These are phyloP conservation scores for Scalesia atractyloides DNA, from an alignment of 129 eudicot genomes.

Conservation along the genomic window DNA sequence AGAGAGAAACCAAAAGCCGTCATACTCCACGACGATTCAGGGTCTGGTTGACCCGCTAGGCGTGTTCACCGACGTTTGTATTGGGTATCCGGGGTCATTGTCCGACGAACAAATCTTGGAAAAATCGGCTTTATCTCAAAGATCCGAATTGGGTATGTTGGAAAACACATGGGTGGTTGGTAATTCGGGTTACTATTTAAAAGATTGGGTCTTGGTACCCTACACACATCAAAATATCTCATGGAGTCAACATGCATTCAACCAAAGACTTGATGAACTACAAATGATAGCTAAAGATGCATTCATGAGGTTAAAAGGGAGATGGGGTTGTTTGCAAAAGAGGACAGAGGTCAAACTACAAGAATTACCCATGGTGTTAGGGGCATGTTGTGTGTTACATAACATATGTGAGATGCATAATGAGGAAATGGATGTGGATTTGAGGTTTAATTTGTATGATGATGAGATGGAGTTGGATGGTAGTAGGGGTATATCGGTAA, in stretches of 20 bases:
- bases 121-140: constrained; percentile 51
- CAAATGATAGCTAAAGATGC: constrained; percentile 55
- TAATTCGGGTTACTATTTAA: constrained; percentile 49
- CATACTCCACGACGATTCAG: constrained; percentile 70
- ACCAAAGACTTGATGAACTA: constrained; percentile 44
- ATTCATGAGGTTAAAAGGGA: constrained; percentile 64
- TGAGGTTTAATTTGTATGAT: constrained; percentile 59
- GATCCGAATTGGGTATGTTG: constrained; percentile 53
- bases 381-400: constrained; percentile 31
- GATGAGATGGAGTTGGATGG: constrained; percentile 51
- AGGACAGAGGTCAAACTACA: constrained; percentile 70
- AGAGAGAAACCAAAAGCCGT: constrained; percentile 67
- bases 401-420: constrained; percentile 70
- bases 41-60: constrained; percentile 68
- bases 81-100: constrained; percentile 84
- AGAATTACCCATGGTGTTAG: constrained; percentile 71
- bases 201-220: constrained; percentile 71
- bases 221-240: constrained; percentile 59
- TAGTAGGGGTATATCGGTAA: constrained; percentile 30
- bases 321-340: constrained; percentile 77
- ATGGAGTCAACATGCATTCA: constrained; percentile 69
- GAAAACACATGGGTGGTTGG: constrained; percentile 56
- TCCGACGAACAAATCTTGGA: constrained; percentile 67
- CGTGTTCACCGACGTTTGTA: constrained; percentile 59
- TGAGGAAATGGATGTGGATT: constrained; percentile 46